Percentiles rank a stretch among this genome's conserved stretches.
Evolutionary conservation across 2,329 filamentous ascomycete species (phyloP).

Genomic region (Paraphoma chrysanthemicola): DNA sequence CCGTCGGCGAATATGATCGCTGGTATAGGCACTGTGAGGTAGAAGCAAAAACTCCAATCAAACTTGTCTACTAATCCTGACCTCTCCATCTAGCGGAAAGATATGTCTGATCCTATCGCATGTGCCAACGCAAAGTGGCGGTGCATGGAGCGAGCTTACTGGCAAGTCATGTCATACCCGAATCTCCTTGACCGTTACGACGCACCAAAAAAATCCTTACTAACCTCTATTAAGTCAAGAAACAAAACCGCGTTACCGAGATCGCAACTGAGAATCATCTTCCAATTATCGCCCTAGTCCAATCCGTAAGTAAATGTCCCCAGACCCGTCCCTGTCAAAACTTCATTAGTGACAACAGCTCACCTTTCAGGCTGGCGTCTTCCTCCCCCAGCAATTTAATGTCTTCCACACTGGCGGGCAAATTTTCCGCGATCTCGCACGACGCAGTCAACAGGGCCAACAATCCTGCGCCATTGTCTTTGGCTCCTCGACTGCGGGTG

Average conservation of each 20-base stretch:
- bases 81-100: too few relatives aligned
- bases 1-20: slow-evolving; percentile 44
- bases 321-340: too few relatives aligned
- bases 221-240: slow-evolving; percentile 25
- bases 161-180: too few relatives aligned
- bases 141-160: slow-evolving; percentile 51
- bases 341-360: not conserved
- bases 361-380: slow-evolving; percentile 45
- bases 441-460: slow-evolving; percentile 47
- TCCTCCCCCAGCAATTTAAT: slow-evolving; percentile 54
- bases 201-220: too few relatives aligned
- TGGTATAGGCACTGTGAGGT: slow-evolving; percentile 47
- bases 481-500: slow-evolving; percentile 53
- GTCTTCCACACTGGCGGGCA: slow-evolving; percentile 54
- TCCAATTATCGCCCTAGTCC: slow-evolving; percentile 49
- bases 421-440: slow-evolving; percentile 43
- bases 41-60: slow-evolving; percentile 13
- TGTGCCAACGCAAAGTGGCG: slow-evolving; percentile 52
- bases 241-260: slow-evolving; percentile 49
- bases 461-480: slow-evolving; percentile 55
- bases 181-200: too few relatives aligned
- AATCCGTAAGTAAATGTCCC: slow-evolving; percentile 34
- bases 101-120: slow-evolving; percentile 50
- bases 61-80: too few relatives aligned
- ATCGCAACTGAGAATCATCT: slow-evolving; percentile 52